Evolutionary conservation across 2,329 filamentous ascomycete genomes (phyloP), one percentile per base, ranked within the genome.

Genomic region (Plenodomus tracheiphilus): DNA sequence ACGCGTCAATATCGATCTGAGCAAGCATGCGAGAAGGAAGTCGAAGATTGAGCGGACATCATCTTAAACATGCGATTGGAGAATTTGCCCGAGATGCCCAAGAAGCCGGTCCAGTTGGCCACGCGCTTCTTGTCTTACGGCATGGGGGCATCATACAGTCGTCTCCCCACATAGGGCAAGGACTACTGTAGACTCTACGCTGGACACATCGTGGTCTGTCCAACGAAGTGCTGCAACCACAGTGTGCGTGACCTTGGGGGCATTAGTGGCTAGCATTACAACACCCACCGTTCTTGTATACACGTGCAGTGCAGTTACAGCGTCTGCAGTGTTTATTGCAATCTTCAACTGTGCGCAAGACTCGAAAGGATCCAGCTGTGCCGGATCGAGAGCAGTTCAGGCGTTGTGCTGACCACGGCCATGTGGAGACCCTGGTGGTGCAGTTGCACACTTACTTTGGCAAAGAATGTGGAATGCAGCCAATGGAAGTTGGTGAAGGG

Each of bases 401-500:
- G 42, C 44, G 45, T 56, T 47, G 50, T 58, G 54, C 49, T 54
- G 52, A 38, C 51, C 42, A 43, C 46, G 46, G 41, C 44, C 43
- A 41, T 41, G 37, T 41, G 36, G 19, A 51, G 54, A 38, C 51
- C 44, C 52, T 51, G 36, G 50, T 43, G 49, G 38, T 37, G 39
- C 28, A 11, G 28, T 32, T 15, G 28, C 28, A 32, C 28, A 11
- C 28, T 32, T 32, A 32, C 11, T 15, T 32, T 39, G 48, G 38
- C 40, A 36, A 41, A 47, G 41, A 51, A 51, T 46, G 52, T 16
- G 40, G 39, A 54, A 50, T 39, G 34, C 32, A 39, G 25, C 63
- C 64, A 68, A 68, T 69, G 43, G 60, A 28, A 54, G 38, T 16
- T 4, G 25, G 39, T 16, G 39, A 28, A 43, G 39, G 47, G 54